Base-by-base conservation (phyloP, 1,284 basidiomycete species). In the Ceratobasidium sp. region DNA sequence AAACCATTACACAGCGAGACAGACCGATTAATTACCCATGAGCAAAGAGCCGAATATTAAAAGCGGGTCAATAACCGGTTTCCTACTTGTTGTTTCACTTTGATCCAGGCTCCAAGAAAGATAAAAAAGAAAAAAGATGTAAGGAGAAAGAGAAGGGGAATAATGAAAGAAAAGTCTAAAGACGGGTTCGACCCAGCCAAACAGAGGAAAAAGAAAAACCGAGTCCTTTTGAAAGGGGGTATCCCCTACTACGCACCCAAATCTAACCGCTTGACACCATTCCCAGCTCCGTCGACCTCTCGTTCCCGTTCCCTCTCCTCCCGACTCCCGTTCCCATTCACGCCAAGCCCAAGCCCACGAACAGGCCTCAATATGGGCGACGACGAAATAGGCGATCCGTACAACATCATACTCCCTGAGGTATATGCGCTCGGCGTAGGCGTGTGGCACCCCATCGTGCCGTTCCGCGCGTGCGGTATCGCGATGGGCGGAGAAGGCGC, bases 241-340 rank as follows among this genome's bases (percentile, higher is more conserved):
- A 33, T 60, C 26, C 33, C 56, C 7, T 9, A 18, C 33, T 40
- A 63, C 18, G 60, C 20, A 58, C 69, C 76, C 12, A 80, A 51
- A 42, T 69, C 78, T 46, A 80, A 53, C 44, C 79, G 63, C 26
- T 72, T 51, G 46, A 80, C 77, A 3, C 79, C 77, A 51, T 80
- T 78, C 18, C 79, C 79, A 28, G 79, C 77, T 10, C 79, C 79
- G 23, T 75, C 67, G 0, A 80, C 79, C 53, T 80, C 72, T 20
- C 70, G 67, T 63, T 80, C 79, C 2, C 64, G 64, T 28, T 67
- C 64, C 3, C 64, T 40, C 23, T 49, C 64, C 55, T 79, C 75
- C n/a, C 69, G 51, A 20, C 69, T 77, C 6, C 28, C 39, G 40
- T 33, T 63, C 42, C 66, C 75, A 20, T 63, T 63, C 23, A 33